Evolutionary conservation across 768 basidiomycete genomes (phyloP), one percentile per base, ranked within the genome.

Genomic region (Russula griseocarnosa): DNA sequence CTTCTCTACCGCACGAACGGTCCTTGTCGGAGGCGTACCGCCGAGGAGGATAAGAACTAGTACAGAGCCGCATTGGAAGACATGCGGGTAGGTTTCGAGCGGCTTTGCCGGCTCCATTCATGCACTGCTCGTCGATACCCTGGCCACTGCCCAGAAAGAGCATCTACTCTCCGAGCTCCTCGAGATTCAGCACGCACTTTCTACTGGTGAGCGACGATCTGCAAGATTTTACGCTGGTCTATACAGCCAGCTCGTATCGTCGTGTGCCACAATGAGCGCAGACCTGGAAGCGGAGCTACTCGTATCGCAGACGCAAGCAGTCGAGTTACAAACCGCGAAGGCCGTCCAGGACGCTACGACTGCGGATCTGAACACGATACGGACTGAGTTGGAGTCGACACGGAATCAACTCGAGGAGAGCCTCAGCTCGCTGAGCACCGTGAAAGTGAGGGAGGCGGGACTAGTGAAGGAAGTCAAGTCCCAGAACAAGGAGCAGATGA

Each of bases 271-370:
- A 2, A 50, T 66, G 9, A 60, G 69, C 16, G n/a, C 60, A 13
- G 70, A 70, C 6, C 34, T 71, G 40, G 67, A 69, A 44, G 59
- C 66, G 2, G 53, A 63, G 3, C 58, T 62, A 9, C 44, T 54
- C 0, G 57, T 68, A 18, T 68, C 68, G 11, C 61, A 70, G 16
- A 67, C 67, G 38, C 72, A 74, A 22, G 62, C 66, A 10, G 65
- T 70, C 8, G 78, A 83, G 60, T 74, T 85, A 5, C 72, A 77
- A 0, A 75, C 74, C 18, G 74, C 79, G 6, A 66, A 78, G 22
- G 74, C 75, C 5, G 75, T 77, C 2, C 79, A 78, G 22, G 76
- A 81, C 62, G 77, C 77, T 1, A 79, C 81, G 22, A 73, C 72
- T 11, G 69, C 76, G 3, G 76, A 80, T 34, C 71, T 85, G 24